Evolutionary conservation across 2,329 filamentous ascomycete genomes (phyloP).

Genomic region (Microthyrium microscopicum): DNA sequence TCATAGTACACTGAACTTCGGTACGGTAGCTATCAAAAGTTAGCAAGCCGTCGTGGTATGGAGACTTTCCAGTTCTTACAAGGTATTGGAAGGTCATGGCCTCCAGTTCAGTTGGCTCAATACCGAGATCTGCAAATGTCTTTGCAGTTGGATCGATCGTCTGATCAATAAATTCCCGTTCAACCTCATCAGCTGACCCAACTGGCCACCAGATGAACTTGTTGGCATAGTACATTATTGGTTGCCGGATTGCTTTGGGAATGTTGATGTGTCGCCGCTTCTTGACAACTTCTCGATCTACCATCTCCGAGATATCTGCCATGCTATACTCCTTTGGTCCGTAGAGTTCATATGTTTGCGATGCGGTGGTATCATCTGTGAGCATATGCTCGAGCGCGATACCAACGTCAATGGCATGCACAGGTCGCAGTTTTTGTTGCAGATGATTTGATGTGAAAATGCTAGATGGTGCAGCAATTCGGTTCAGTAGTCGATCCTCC

Average conservation of each 20-base stretch:
- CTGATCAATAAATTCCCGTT: slow-evolving; percentile 88
- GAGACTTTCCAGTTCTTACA: slow-evolving; percentile 35
- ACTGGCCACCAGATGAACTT: slow-evolving; percentile 78
- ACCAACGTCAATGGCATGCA: slow-evolving; percentile 85
- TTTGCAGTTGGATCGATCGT: slow-evolving; percentile 79
- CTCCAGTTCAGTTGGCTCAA: slow-evolving; percentile 73
- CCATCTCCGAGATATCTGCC: slow-evolving; percentile 68
- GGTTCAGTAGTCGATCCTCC: slow-evolving; percentile 81
- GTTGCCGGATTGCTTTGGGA: slow-evolving; percentile 65
- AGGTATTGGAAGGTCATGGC: slow-evolving; percentile 87
- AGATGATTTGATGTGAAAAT: slow-evolving; percentile 84
- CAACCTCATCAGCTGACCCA: slow-evolving; percentile 67
- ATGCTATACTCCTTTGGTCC: slow-evolving; percentile 87
- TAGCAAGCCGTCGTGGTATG: slow-evolving; percentile 14
- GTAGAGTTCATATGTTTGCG: slow-evolving; percentile 86
- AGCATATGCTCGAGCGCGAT: slow-evolving; percentile 78
- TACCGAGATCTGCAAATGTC: slow-evolving; percentile 86
- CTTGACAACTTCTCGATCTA: slow-evolving; percentile 87
- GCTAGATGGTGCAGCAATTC: slow-evolving; percentile 64
- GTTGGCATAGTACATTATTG: slow-evolving; percentile 59
- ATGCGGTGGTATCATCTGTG: slow-evolving; percentile 76
- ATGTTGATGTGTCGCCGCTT: slow-evolving; percentile 80
- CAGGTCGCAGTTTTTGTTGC: slow-evolving; percentile 78
- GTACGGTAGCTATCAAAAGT: slow-evolving; percentile 58
- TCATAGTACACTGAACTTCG: slow-evolving; percentile 82